phyloP scores from a whole-genome alignment of 257 asterid genomes.

The Rehmannia glutinosa region DNA sequence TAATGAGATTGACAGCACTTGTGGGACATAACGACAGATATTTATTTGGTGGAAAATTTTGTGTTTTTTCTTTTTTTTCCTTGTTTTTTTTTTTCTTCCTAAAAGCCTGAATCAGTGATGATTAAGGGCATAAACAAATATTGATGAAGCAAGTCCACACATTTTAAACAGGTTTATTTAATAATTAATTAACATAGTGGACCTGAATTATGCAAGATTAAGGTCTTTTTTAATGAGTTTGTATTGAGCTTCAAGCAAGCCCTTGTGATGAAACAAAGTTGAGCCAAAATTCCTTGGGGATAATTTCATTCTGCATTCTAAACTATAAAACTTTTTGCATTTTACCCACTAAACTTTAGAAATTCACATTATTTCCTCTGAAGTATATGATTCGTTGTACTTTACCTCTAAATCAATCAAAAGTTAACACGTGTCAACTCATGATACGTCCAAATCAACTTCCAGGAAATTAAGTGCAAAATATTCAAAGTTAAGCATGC shows the following conservation, averaged over 20 bases:
- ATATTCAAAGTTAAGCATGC: too few species aligned
- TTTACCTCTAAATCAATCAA: too few species aligned
- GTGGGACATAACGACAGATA: slow-evolving; percentile 64
- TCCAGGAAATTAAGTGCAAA: too few species aligned
- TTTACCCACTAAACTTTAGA: too few species aligned
- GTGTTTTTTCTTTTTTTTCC: background rate
- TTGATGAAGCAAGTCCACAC: slow-evolving; percentile 13
- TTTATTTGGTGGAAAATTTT: slow-evolving; percentile 45
- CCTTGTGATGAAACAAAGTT: background rate
- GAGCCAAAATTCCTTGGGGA: too few species aligned
- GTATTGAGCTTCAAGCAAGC: background rate
- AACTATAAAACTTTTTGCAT: too few species aligned
- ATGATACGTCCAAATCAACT: too few species aligned
- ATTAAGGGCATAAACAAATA: slow-evolving; percentile 4
- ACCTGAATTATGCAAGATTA: background rate
- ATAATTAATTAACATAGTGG: background rate
- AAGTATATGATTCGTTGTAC: too few species aligned
- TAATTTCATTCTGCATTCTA: too few species aligned
- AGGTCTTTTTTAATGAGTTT: slow-evolving; percentile 10
- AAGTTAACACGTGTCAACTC: too few species aligned
- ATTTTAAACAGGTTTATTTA: slow-evolving; percentile 12
- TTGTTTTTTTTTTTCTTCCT: background rate
- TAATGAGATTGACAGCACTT: slow-evolving; percentile 60
- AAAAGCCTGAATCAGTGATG: background rate
- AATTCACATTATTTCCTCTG: too few species aligned